Evolutionary conservation across 768 basidiomycete species (phyloP).

Genomic region (Xerocomus potaroensis): DNA sequence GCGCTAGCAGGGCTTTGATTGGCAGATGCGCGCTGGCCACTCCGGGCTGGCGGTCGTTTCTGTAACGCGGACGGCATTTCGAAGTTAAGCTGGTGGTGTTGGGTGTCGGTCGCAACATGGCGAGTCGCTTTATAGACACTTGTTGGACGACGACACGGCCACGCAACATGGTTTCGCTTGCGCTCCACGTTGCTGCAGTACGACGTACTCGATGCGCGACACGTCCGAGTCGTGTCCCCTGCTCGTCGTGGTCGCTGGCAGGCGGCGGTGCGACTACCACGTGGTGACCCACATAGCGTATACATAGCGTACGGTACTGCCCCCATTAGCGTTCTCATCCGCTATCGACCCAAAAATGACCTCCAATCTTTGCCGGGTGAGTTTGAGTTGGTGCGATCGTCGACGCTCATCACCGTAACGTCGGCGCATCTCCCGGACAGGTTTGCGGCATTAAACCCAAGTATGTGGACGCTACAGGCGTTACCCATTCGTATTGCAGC

Average conservation of each 20-base stretch:
- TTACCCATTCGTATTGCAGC: conserved; percentile 56
- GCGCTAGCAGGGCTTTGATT: conserved; percentile 8
- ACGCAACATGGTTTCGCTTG: conserved; percentile 15
- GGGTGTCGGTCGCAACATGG: neutral
- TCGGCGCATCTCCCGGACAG: conserved; percentile 29
- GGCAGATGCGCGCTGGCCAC: conserved; percentile 2
- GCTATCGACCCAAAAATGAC: conserved; percentile 15
- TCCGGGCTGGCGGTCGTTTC: conserved; percentile 14
- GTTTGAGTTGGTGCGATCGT: conserved; percentile 15
- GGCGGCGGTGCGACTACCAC: conserved; percentile 21
- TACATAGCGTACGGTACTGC: conserved; percentile 18
- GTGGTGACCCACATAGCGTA: conserved; percentile 17
- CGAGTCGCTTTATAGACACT: conserved; percentile 21
- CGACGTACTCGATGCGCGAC: conserved; percentile 14
- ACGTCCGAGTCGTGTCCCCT: conserved; percentile 13
- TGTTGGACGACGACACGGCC: conserved; percentile 9
- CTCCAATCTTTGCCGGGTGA: conserved; percentile 28
- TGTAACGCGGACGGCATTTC: conserved; percentile 19
- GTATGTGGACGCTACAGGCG: conserved; percentile 55
- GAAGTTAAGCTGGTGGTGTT: neutral
- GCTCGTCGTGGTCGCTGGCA: conserved; percentile 7
- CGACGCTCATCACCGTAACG: conserved; percentile 11
- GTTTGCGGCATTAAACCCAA: conserved; percentile 58
- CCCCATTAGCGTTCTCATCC: conserved; percentile 2
- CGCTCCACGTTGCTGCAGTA: conserved; percentile 16